Evolutionary conservation across 1,284 basidiomycete species (phyloP).

Genomic region (Puccinia novopanici): DNA sequence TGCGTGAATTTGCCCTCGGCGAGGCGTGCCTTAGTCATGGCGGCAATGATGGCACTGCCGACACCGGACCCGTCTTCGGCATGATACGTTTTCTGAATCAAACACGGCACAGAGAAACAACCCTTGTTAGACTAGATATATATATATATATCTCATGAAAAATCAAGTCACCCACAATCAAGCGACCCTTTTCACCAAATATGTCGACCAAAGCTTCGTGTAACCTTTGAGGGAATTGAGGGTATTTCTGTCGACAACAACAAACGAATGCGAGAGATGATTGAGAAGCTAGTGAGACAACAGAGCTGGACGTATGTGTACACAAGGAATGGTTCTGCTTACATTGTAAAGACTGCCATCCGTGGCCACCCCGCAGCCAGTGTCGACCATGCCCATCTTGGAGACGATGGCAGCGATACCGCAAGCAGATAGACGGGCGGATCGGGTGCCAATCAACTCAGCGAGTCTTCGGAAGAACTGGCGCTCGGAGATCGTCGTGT

Average conservation of each 20-base stretch:
- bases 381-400: constrained; percentile 79
- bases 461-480: constrained; percentile 82
- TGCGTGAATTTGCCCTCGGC: constrained; percentile 62
- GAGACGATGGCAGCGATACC: constrained; percentile 91
- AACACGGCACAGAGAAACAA: too few relatives aligned
- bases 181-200: constrained; percentile 89
- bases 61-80: too few relatives aligned
- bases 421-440: constrained; percentile 83
- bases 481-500: too few relatives aligned
- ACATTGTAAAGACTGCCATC: constrained; percentile 92
- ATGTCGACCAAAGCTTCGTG: constrained; percentile 86
- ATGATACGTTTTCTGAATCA: constrained; percentile 69
- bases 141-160: neutral
- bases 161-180: constrained; percentile 57
- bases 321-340: constrained; percentile 58
- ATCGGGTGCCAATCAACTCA: constrained; percentile 81
- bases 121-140: too few relatives aligned
- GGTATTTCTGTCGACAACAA: constrained; percentile 89
- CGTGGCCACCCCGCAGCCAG: constrained; percentile 80
- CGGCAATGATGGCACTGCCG: constrained; percentile 89
- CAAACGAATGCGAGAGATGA: constrained; percentile 11
- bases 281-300: too few relatives aligned
- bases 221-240: constrained; percentile 82
- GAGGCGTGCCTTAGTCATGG: constrained; percentile 69
- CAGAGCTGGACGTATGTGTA: neutral